Base-by-base conservation (phyloP, 768 basidiomycete species). In the Pleurotus pulmonarius region DNA sequence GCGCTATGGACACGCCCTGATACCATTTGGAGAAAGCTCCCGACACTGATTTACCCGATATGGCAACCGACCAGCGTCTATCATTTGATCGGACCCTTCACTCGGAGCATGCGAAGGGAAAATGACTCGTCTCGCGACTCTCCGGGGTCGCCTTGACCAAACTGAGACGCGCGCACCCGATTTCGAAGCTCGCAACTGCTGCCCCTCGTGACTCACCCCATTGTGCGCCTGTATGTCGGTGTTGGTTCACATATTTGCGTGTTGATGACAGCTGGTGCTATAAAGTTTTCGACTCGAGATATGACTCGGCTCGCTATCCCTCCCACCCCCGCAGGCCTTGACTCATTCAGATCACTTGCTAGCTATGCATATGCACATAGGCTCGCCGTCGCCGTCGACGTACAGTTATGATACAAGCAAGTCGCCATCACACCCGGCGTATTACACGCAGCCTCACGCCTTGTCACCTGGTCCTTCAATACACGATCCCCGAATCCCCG, bases 161-260 rank as follows among this genome's bases (percentile, higher is more conserved):
- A 40, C 24, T 39, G 51, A 37, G 51, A 53, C 51, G 39, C 51
- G 41, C 39, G 34, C 39, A 41, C n/a, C 26, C 51, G 25, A n/a
- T 22, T 53, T 22, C 51, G 51, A 53, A 39, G 22, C 24, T 34
- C 37, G 24, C 48, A 49, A 49, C 48, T 29, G 48, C 41, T 44
- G 15, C 15, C 49, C 49, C 26, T 29, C 49, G 22, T 53, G 51
- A 53, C 51, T 53, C 51, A 39, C 39, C 9, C 15, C 51, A 53
- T 53, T 53, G 51, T 53, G 18, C 51, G 39, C 51, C 51, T 53
- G 51, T 53, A 53, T 53, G 25, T 41, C 16, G 51, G 24, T 53
- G 51, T 53, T 53, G 51, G 51, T 29, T 53, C 51, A 39, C 37
- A 53, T 53, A 53, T 53, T 53, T 53, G 51, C 51, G n/a, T 53